Evolutionary conservation across 495 filamentous ascomycete species (phyloP).

Genomic region (Neurospora hispaniola): DNA sequence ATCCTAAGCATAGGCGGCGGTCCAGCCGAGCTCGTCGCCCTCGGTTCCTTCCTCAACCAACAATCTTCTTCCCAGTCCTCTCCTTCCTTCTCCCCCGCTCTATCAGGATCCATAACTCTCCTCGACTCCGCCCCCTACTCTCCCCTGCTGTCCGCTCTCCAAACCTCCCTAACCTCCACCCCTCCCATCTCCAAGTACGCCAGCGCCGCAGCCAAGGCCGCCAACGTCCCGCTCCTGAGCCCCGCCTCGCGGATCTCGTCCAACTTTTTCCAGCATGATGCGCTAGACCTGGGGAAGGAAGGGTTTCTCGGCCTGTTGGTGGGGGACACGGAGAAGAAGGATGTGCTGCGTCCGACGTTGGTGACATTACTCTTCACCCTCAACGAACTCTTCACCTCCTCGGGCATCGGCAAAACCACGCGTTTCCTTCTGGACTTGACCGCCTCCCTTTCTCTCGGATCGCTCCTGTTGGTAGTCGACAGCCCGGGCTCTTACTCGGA

Average conservation of each 20-base stretch:
- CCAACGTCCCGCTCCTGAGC: constrained; percentile 33
- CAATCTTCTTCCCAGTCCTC: constrained; percentile 9
- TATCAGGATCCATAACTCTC: constrained; percentile 36
- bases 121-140: constrained; percentile 78
- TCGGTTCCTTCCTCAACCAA: constrained; percentile 51
- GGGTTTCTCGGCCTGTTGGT: constrained; percentile 32
- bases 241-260: constrained; percentile 25
- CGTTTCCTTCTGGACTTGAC: constrained; percentile 58
- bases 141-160: constrained; percentile 45
- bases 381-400: constrained; percentile 81
- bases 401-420: constrained; percentile 64
- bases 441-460: constrained; percentile 39
- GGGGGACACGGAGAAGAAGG: neutral
- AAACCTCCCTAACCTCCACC: constrained; percentile 31
- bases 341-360: constrained; percentile 28
- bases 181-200: constrained; percentile 45
- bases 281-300: constrained; percentile 40
- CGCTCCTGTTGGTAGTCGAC: constrained; percentile 77
- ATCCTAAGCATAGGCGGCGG: constrained; percentile 75
- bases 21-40: constrained; percentile 72
- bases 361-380: constrained; percentile 87
- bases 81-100: constrained; percentile 13
- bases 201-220: constrained; percentile 35
- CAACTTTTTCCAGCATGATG: constrained; percentile 50
- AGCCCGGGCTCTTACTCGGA: constrained; percentile 88